These are phyloP conservation scores for Kodamaea neixiangensis DNA, from an alignment of 805 yeast species.

Conservation along the genomic window DNA sequence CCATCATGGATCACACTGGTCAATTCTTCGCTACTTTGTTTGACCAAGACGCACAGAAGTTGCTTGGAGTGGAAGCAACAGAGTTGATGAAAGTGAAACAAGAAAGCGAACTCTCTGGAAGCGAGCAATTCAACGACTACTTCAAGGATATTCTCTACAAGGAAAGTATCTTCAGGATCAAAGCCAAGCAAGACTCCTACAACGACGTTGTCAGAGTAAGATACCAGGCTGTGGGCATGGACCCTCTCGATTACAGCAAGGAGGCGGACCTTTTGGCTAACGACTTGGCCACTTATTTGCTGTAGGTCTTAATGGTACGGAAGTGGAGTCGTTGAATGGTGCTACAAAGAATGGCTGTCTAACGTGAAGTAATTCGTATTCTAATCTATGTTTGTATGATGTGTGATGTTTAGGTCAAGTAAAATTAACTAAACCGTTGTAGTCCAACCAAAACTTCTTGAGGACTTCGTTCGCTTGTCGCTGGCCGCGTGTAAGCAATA, in stretches of 20 bases:
- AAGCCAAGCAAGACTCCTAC: constrained; percentile 82
- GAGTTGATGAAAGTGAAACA: constrained; percentile 49
- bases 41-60: constrained; percentile 74
- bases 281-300: constrained; percentile 38
- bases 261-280: constrained; percentile 63
- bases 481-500: constrained; percentile 65
- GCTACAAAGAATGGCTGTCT: neutral
- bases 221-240: constrained; percentile 61
- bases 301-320: constrained; percentile 15
- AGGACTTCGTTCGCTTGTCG: constrained; percentile 59
- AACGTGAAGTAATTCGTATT: neutral
- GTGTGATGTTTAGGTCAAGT: neutral
- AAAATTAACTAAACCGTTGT: constrained; percentile 53
- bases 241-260: constrained; percentile 52
- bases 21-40: constrained; percentile 86
- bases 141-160: constrained; percentile 58
- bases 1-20: constrained; percentile 79
- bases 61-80: constrained; percentile 68
- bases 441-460: constrained; percentile 64
- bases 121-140: constrained; percentile 40
- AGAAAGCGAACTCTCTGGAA: constrained; percentile 35
- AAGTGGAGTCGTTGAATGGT: neutral
- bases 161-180: constrained; percentile 72
- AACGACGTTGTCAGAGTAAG: constrained; percentile 77
- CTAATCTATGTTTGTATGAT: neutral